Evolutionary conservation across 2,329 filamentous ascomycete genomes (phyloP).

Genomic region (Colletotrichum melonis): DNA sequence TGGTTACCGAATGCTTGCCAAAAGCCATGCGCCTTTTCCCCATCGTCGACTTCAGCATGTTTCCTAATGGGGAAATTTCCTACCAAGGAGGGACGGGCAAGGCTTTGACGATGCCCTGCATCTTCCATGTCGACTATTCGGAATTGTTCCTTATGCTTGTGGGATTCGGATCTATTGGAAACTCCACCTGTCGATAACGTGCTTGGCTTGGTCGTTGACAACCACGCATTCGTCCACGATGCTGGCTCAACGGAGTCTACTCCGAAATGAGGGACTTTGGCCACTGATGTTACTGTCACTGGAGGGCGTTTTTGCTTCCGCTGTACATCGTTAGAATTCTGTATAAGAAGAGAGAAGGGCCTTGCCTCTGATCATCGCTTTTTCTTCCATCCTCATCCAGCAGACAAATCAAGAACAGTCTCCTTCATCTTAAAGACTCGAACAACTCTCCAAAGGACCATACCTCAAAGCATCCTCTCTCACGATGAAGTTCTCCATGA

Average conservation of each 20-base stretch:
- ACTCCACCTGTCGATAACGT: not conserved
- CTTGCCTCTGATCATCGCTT: not conserved
- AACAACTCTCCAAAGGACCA: not conserved
- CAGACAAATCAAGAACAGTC: constrained; percentile 24
- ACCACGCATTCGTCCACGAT: not conserved
- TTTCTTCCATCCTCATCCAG: constrained; percentile 25
- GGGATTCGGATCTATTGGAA: not conserved
- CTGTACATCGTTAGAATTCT: not conserved
- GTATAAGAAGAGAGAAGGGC: constrained; percentile 13
- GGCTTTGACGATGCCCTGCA: not conserved
- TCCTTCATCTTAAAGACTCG: constrained; percentile 11
- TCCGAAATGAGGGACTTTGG: not conserved
- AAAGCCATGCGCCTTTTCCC: not conserved
- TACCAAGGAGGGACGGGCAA: not conserved
- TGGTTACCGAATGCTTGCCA: constrained; percentile 10
- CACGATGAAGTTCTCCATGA: constrained; percentile 35
- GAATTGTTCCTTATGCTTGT: not conserved
- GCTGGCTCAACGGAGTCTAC: not conserved
- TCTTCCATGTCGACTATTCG: not conserved
- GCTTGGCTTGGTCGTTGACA: not conserved
- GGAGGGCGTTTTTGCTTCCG: not conserved
- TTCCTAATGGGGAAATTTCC: constrained; percentile 16
- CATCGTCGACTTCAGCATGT: not conserved
- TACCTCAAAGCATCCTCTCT: not conserved
- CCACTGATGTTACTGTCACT: not conserved